Percentiles rank a stretch among this genome's conserved stretches.
phyloP scores from a whole-genome alignment of 2,329 filamentous ascomycete genomes.

The Rutstroemia sydowiana region DNA sequence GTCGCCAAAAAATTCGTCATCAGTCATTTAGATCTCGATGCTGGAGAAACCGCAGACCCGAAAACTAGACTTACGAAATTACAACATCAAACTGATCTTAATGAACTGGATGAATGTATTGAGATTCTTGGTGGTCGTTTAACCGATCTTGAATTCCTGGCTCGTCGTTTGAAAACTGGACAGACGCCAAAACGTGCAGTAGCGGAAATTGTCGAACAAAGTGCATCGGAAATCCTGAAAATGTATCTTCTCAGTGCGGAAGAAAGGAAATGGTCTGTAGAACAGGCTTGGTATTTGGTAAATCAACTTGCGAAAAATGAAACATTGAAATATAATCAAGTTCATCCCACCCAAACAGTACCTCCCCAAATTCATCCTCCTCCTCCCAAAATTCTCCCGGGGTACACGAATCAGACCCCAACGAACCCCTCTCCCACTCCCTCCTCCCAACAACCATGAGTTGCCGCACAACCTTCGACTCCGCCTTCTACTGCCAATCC shows the following conservation, averaged over 20 bases:
- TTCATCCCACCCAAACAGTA: no score
- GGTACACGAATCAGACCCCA: no score
- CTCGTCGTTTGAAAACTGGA: conserved; percentile 80
- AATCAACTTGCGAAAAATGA: conserved; percentile 65
- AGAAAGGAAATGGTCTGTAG: conserved; percentile 63
- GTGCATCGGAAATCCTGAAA: conserved; percentile 83
- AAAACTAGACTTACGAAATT: conserved; percentile 25
- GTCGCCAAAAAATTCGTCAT: conserved; percentile 89
- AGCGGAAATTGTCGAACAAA: conserved; percentile 80
- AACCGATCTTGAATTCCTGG: conserved; percentile 91
- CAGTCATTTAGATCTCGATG: conserved; percentile 56
- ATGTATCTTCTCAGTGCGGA: conserved; percentile 69
- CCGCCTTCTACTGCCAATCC: conserved; percentile 88
- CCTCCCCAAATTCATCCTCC: conserved; percentile 12
- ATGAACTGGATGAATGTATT: conserved; percentile 75
- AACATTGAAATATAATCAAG: conserved; percentile 73
- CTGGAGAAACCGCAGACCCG: conserved; percentile 29
- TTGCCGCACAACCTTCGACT: conserved; percentile 85
- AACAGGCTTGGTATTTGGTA: conserved; percentile 88
- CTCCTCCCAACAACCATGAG: conserved; percentile 77
- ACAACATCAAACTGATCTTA: conserved; percentile 42
- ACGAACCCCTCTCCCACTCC: conserved; percentile 51
- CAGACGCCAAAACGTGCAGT: conserved; percentile 77
- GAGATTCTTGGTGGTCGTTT: conserved; percentile 78
- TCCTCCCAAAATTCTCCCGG: conserved; percentile 12